Evolutionary conservation across 2,329 filamentous ascomycete genomes (phyloP).

Genomic region (Colletotrichum lupini): DNA sequence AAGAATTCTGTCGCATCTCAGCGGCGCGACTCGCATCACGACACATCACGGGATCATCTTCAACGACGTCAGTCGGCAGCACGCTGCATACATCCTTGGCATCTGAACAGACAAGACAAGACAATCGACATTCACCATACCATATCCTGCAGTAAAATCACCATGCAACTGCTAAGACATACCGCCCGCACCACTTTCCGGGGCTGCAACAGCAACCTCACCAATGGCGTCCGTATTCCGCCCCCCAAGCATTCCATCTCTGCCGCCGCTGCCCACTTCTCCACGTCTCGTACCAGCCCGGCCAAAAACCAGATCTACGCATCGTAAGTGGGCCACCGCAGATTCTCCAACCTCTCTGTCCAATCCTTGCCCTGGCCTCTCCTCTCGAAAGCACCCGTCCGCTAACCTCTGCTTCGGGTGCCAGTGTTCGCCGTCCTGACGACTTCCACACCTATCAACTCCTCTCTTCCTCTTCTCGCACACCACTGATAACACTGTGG

Average conservation of each 20-base stretch:
- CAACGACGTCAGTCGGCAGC: conserved; percentile 21
- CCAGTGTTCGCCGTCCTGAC: conserved; percentile 64
- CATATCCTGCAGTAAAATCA: neutral
- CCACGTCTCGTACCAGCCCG: conserved; percentile 28
- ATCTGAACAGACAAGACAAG: conserved; percentile 10
- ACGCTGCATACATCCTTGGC: neutral
- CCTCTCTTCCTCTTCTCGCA: conserved; percentile 63
- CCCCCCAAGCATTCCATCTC: conserved; percentile 4
- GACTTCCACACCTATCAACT: conserved; percentile 67
- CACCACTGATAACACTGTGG: conserved; percentile 70
- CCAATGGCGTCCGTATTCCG: conserved; percentile 4
- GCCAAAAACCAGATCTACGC: conserved; percentile 49
- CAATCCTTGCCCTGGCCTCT: neutral
- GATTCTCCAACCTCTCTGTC: neutral
- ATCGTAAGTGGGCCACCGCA: conserved; percentile 42
- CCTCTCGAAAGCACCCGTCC: neutral
- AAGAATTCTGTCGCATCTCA: conserved; percentile 7
- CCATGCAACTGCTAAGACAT: conserved; percentile 25
- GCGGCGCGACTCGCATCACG: conserved; percentile 2
- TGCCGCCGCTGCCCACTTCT: conserved; percentile 24
- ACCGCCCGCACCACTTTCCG: conserved; percentile 27
- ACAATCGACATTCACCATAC: neutral
- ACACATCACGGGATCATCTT: conserved; percentile 4
- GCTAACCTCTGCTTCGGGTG: conserved; percentile 7
- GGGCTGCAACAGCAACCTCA: conserved; percentile 5